These are phyloP conservation scores for Exophiala viscosa DNA, from an alignment of 2,329 filamentous ascomycete genomes.

Conservation along the genomic window DNA sequence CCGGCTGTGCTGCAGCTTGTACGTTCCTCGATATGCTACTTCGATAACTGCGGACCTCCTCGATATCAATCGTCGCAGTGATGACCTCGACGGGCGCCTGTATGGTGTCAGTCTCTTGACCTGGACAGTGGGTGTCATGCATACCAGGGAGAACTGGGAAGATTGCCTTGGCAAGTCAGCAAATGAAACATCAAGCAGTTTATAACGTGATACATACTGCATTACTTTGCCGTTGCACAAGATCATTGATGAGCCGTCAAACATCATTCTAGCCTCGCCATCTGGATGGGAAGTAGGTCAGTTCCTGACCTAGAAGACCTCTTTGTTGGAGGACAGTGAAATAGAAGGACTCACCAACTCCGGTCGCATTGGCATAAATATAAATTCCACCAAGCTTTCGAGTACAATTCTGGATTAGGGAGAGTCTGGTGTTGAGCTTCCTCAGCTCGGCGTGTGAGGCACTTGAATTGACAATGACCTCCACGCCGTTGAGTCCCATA, in stretches of 20 bases:
- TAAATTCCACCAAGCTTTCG: constrained; percentile 43
- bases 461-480: constrained; percentile 68
- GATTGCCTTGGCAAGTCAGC: constrained; percentile 9
- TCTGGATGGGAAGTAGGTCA: constrained; percentile 38
- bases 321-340: constrained; percentile 42
- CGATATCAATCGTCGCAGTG: constrained; percentile 64
- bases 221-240: constrained; percentile 29
- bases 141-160: constrained; percentile 16
- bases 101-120: constrained; percentile 1
- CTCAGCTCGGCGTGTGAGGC: constrained; percentile 66
- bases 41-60: constrained; percentile 61
- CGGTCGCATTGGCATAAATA: constrained; percentile 60
- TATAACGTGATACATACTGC: constrained; percentile 3
- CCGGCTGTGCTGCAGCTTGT: constrained; percentile 36
- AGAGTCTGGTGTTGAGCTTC: constrained; percentile 62
- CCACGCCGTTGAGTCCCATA: constrained; percentile 57
- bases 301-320: constrained; percentile 59
- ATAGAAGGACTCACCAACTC: constrained; percentile 14
- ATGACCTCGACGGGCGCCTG: constrained; percentile 59
- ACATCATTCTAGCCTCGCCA: constrained; percentile 22
- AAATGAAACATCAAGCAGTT: background rate
- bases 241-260: constrained; percentile 27
- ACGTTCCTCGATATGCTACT: constrained; percentile 39
- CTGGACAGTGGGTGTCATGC: background rate
- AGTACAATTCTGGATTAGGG: constrained; percentile 65